These are phyloP conservation scores for Fusarium tricinctum DNA, from an alignment of 2,329 filamentous ascomycete species.

Conservation along the genomic window DNA sequence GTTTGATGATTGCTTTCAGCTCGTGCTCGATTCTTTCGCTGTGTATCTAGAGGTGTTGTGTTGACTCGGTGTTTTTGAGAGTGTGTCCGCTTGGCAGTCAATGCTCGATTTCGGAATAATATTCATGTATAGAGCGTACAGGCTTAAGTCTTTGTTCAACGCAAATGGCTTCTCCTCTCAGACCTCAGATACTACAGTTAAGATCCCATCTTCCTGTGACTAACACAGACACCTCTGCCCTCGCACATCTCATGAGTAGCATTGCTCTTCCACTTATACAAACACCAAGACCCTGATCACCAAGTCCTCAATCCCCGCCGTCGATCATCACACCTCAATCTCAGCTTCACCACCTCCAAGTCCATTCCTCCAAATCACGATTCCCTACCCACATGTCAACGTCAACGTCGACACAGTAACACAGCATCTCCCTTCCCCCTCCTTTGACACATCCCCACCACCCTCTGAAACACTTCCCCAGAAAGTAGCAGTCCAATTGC, in stretches of 20 bases:
- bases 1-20: neutral
- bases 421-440: slow-evolving; percentile 7
- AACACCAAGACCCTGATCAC: neutral
- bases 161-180: neutral
- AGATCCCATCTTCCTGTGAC: too few species aligned
- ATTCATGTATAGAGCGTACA: neutral
- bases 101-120: neutral
- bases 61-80: neutral
- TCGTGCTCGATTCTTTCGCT: neutral
- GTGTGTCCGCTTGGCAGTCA: neutral
- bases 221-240: neutral
- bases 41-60: neutral
- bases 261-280: neutral
- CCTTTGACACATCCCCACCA: slow-evolving; percentile 28
- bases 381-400: slow-evolving; percentile 17
- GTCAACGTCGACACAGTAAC: slow-evolving; percentile 11
- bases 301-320: neutral
- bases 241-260: neutral
- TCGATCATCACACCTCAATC: neutral
- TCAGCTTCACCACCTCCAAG: neutral
- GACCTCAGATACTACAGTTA: neutral
- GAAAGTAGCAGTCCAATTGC: slow-evolving; percentile 16
- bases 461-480: slow-evolving; percentile 31
- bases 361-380: neutral
- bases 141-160: neutral